Base-by-base conservation (phyloP, 1,139 yeast species). In the Trichomonascaceae sp. region DNA sequence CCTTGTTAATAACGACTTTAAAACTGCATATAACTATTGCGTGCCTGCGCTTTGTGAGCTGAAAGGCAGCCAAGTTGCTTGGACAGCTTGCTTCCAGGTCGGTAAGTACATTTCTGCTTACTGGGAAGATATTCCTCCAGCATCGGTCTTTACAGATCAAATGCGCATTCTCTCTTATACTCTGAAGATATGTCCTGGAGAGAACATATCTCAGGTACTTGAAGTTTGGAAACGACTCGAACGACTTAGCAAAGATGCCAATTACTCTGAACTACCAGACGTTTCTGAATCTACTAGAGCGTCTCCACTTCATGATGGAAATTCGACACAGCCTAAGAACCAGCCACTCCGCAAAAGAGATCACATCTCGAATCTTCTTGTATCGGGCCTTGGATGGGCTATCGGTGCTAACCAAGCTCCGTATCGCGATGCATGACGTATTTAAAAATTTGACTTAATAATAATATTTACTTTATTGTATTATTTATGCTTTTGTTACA, bases 381-480 rank as follows among this genome's bases (percentile, higher is more conserved):
- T 79, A 0, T 74, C 81, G 41, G 85, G 86, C 0, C 68, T 82
- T 48, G 86, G 85, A 1, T 82, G 86, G 86, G 86, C 85, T 1
- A 80, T 82, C 58, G 86, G 86, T 4, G 86, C 86, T 2, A 75
- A 72, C 50, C 49, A 46, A n/a, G 19, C 41, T 2, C 24, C 22
- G 8, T 19, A 46, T 15, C 22, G 43, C 27, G 22, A 32, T 20
- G n/a, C 27, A 22, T 39, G 20, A 27, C 7, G 38, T 22, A n/a
- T 30, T 24, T 30, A 39, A 39, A 22, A 32, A 17, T 7, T 12
- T 12, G 17, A 22, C 19, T 13, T 47, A 19, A 22, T 38, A 47
- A 20, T 24, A 24, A 47, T 32, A 47, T 24, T 20, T 47, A 47
- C 36, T n/a, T 24, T 19, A 17, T 18, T 36, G 44, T 22, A 36